Evolutionary conservation across 2,329 filamentous ascomycete species (phyloP), one percentile per base, ranked within the genome.

Genomic region (Apiospora arundinis): DNA sequence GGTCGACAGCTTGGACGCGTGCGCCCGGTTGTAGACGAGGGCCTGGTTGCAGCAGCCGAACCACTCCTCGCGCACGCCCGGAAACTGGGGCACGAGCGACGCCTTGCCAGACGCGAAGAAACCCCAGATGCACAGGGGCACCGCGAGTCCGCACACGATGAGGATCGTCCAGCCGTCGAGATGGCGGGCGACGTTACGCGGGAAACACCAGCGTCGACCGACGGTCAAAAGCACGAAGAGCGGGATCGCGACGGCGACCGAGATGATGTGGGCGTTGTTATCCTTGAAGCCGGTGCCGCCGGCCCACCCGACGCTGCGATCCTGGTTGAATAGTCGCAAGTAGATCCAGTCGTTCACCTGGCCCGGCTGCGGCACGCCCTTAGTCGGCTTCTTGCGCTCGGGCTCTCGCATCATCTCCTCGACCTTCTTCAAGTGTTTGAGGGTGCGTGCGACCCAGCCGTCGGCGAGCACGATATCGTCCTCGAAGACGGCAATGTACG

Each of bases 71-170:
- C 73, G 74, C 23, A 80, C 75, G 37, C 78, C 78, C 4, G 71
- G 73, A 4, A 74, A 71, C 18, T 77, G 67, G 45, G 75, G 74
- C 16, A 80, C 67, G 28, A 80, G 75, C 7, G 77, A 77, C 2
- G 78, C 78, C 73, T 80, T 80, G 37, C 78, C 78, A 9, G 78
- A 79, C 11, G 78, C 78, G 70, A 75, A 80, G 75, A 80, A 80
- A 2, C 79, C 73, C 78, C 78, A 80, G 28, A 77, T 70, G 65
- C 74, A 76, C 11, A 79, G 73, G 46, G 78, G 78, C 11, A 79
- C 77, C 1, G 76, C 76, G 18, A 79, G n/a, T 5, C 74, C 76
- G 69, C 77, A 79, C 6, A 76, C 66, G 2, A 80, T 71, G 1
- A 78, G n/a, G n/a, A 79, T 63, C 7, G 75, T 73, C 77, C 78